phyloP scores from a whole-genome alignment of 2,329 filamentous ascomycete species.

The Neofusicoccum sp. region DNA sequence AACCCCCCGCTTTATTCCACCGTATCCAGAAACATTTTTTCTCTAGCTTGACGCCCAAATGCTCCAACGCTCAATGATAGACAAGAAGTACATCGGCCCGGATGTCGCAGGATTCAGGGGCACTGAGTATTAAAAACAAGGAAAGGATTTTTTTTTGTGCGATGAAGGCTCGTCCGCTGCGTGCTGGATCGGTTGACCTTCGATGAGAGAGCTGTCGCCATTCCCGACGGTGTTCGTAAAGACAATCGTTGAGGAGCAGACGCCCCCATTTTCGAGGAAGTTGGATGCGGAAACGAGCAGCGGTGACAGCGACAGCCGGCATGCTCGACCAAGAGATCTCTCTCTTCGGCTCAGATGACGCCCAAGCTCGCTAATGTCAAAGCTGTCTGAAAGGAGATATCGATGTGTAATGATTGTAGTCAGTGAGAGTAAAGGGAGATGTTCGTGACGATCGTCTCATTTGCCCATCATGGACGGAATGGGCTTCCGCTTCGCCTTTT shows the following conservation, averaged over 20 bases:
- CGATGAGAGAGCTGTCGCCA: neutral
- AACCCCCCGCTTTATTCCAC: neutral
- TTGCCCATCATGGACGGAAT: conserved; percentile 43
- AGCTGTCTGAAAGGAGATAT: neutral
- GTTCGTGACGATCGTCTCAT: conserved; percentile 16
- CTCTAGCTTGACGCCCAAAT: conserved; percentile 12
- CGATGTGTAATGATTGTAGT: conserved; percentile 8
- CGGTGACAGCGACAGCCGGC: neutral
- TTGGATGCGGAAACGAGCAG: neutral
- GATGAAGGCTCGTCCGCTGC: neutral
- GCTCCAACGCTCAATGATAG: conserved; percentile 13
- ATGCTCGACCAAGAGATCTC: neutral
- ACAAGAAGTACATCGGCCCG: conserved; percentile 7
- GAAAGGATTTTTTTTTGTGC: neutral
- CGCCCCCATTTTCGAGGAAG: neutral
- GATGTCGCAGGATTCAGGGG: neutral
- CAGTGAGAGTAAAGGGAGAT: neutral
- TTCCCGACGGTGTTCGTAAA: neutral
- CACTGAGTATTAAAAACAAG: conserved; percentile 3
- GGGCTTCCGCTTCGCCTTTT: conserved; percentile 50
- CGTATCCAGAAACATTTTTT: neutral
- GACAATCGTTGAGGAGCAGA: neutral
- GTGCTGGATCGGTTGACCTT: neutral
- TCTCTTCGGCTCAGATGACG: neutral
- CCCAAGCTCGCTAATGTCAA: neutral